Evolutionary conservation across 2,329 filamentous ascomycete species (phyloP), one percentile per base, ranked within the genome.

Genomic region (Monosporascus cannonballus): DNA sequence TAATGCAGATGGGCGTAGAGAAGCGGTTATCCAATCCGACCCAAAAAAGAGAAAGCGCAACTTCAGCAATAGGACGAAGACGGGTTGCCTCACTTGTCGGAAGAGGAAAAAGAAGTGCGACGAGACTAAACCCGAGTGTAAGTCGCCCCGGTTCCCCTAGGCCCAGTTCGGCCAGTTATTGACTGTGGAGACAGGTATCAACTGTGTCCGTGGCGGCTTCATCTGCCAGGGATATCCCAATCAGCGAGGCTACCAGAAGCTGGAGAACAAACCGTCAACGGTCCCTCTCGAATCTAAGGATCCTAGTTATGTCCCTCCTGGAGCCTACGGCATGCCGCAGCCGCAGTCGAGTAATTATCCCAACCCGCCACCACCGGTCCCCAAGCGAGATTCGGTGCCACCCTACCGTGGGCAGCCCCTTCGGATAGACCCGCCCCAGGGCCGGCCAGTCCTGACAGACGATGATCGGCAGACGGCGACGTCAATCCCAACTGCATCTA

Each of bases 101-200:
- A 83, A 84, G 67, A 82, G 93, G 54, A 97, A 97, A 80, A 97
- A 97, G 83, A 97, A 97, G 73, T 97, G 94, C 67, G 93, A 97
- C 67, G 94, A 97, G 74, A 82, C 81, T 51, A 95, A 96, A 69
- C 94, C 94, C 25, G 85, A 90, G 70, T 97, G 94, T 95, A 77
- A 78, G 88, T 77, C 37, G 47, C 1, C 1, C 34, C 24, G n/a
- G 5, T 17, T 20, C 9, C 42, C 45, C 41, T 42, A 27, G 22
- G 27, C 47, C 34, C 20, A 18, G 46, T n/a, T 36, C 17, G 17
- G 34, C 44, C 55, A 47, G 63, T 57, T 58, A 47, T 59, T 64
- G 41, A 58, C 46, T 34, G 38, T 56, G 56, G 55, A 53, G 54
- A 30, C 58, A 93, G 89, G 88, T 73, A 88, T 86, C 67, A 97